These are phyloP conservation scores for Leccinum incarnatum DNA, from an alignment of 768 basidiomycete species.

Conservation along the genomic window DNA sequence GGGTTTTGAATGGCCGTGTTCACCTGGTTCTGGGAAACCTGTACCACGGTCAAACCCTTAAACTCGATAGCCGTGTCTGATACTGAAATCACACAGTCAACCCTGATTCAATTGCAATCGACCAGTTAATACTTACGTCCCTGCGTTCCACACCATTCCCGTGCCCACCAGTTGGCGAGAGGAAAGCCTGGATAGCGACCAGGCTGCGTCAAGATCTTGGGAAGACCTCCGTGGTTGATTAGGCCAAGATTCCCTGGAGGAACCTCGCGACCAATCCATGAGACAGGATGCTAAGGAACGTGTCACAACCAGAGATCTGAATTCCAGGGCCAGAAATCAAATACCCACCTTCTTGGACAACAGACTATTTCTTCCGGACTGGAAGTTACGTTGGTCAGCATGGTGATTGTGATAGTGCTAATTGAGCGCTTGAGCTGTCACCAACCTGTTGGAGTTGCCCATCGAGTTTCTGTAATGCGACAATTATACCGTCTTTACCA, in stretches of 20 bases:
- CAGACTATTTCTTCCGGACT: conserved; percentile 57
- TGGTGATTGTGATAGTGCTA: background rate
- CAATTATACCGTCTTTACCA: conserved; percentile 61
- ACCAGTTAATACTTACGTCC: conserved; percentile 47
- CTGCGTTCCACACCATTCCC: conserved; percentile 64
- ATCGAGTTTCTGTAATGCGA: conserved; percentile 70
- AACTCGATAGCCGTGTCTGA: conserved; percentile 83
- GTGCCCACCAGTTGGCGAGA: conserved; percentile 82
- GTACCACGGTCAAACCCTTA: conserved; percentile 77
- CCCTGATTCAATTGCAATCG: background rate
- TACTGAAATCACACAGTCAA: conserved; percentile 39
- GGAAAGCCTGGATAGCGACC: conserved; percentile 79
- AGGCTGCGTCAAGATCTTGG: conserved; percentile 69
- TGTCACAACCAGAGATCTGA: background rate
- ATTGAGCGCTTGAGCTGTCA: background rate
- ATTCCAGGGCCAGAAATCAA: background rate
- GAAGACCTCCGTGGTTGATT: conserved; percentile 79
- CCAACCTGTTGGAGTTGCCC: conserved; percentile 46
- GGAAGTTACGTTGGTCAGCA: conserved; percentile 6
- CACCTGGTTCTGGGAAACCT: conserved; percentile 81
- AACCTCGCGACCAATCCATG: conserved; percentile 71
- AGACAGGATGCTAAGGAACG: conserved; percentile 46
- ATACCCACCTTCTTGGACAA: conserved; percentile 58
- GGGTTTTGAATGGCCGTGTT: background rate
- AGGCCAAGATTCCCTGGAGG: conserved; percentile 70